Percentiles rank a stretch among this genome's conserved stretches.
phyloP scores from a whole-genome alignment of 1,284 basidiomycete genomes.

The Ceratorhiza oryzae-sativae region DNA sequence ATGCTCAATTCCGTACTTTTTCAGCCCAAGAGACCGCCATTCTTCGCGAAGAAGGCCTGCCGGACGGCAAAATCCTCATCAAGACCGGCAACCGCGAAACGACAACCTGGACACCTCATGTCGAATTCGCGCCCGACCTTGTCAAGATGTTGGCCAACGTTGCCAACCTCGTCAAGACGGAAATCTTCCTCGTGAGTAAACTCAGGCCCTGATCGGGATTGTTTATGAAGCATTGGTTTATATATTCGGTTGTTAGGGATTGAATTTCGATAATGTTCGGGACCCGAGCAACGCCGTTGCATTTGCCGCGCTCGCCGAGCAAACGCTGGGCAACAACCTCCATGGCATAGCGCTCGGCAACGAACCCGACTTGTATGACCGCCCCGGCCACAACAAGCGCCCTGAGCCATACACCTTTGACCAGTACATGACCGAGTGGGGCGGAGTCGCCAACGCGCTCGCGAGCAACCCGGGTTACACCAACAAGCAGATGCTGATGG shows the following conservation, averaged over 20 bases:
- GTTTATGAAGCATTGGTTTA: too few relatives aligned
- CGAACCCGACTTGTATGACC: conserved; percentile 39
- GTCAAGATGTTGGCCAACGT: conserved; percentile 37
- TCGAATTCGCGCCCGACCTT: conserved; percentile 40
- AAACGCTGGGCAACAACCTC: conserved; percentile 35
- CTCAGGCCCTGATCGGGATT: too few relatives aligned
- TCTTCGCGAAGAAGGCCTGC: conserved; percentile 21
- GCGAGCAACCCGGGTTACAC: conserved; percentile 28
- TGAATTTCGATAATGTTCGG: conserved; percentile 50
- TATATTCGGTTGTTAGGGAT: conserved; percentile 44
- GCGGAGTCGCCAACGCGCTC: conserved; percentile 25
- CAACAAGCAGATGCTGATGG: conserved; percentile 59
- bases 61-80: conserved; percentile 35
- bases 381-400: conserved; percentile 9
- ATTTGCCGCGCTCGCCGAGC: conserved; percentile 25
- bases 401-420: conserved; percentile 76
- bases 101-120: conserved; percentile 39
- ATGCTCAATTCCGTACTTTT: conserved; percentile 44
- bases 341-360: conserved; percentile 40
- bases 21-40: conserved; percentile 37
- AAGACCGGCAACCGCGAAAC: conserved; percentile 29
- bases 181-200: conserved; percentile 39
- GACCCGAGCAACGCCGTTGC: conserved; percentile 36
- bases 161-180: conserved; percentile 34
- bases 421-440: conserved; percentile 44